phyloP scores from a whole-genome alignment of 768 basidiomycete genomes.

The Pleurotus ostreatus region DNA sequence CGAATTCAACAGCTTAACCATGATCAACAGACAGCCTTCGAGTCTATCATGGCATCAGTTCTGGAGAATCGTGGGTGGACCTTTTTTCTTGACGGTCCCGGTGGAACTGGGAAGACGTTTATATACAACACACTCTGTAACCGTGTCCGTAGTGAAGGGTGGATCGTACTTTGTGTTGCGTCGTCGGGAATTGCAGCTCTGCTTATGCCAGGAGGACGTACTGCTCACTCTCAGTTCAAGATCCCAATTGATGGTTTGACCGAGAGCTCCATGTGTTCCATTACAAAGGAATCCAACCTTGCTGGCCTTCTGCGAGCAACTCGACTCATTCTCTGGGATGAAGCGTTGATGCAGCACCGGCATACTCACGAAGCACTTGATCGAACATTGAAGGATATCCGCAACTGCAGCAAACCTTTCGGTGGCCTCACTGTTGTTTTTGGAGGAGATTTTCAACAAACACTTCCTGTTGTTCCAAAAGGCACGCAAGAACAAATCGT shows the following conservation, averaged over 20 bases:
- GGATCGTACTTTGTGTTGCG: conserved; percentile 42
- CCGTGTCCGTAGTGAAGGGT: conserved; percentile 18
- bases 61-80: too few relatives aligned
- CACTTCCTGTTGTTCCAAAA: too few relatives aligned
- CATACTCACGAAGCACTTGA: too few relatives aligned
- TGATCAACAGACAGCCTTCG: conserved; percentile 21
- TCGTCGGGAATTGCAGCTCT: conserved; percentile 22
- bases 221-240: conserved; percentile 45
- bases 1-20: too few relatives aligned
- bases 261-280: conserved; percentile 26
- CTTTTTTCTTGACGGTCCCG: conserved; percentile 29
- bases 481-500: too few relatives aligned
- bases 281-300: conserved; percentile 25
- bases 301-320: conserved; percentile 29
- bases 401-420: too few relatives aligned
- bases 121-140: conserved; percentile 31
- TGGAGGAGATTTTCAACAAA: too few relatives aligned
- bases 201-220: conserved; percentile 29
- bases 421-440: too few relatives aligned
- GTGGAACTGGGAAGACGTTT: conserved; percentile 45
- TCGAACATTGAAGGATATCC: too few relatives aligned
- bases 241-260: conserved; percentile 33
- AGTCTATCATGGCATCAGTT: conserved; percentile 29
- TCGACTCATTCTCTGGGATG: conserved; percentile 41
- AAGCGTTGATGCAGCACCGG: conserved; percentile 10